Conservation (phyloP, 202 grass and related monocot genomes). For the Cymbopogon flexuosus region DNA sequence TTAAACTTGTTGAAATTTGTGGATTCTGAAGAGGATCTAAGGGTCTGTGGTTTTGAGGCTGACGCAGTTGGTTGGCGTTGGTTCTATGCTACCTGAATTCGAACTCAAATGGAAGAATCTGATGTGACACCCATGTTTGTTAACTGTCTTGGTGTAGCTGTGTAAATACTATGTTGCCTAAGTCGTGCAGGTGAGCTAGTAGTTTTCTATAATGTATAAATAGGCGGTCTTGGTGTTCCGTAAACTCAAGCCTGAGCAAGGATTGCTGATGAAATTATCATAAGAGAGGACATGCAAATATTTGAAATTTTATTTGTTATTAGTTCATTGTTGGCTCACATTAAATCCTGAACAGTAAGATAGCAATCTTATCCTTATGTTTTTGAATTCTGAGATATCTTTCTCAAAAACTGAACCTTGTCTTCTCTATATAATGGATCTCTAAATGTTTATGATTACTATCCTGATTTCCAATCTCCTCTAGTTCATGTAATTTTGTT, state of each 20-base stretch:
- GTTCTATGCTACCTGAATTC: constrained; percentile 8
- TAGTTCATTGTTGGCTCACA: neutral
- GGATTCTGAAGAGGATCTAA: neutral
- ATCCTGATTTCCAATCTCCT: neutral
- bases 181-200: neutral
- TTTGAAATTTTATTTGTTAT: neutral
- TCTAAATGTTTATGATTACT: neutral
- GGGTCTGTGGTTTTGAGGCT: constrained; percentile 1
- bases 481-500: neutral
- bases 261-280: neutral
- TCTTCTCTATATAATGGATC: neutral
- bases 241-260: constrained; percentile 11
- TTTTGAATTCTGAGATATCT: constrained; percentile 1
- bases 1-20: neutral
- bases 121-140: neutral
- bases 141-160: neutral
- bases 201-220: neutral
- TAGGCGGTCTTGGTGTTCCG: neutral
- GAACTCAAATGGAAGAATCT: constrained; percentile 13
- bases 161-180: neutral
- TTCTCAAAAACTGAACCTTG: neutral
- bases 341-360: neutral
- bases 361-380: neutral
- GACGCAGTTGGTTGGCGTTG: neutral
- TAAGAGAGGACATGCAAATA: neutral